These are phyloP conservation scores for Scedosporium apiospermum DNA, from an alignment of 2,329 filamentous ascomycete genomes.

Conservation along the genomic window DNA sequence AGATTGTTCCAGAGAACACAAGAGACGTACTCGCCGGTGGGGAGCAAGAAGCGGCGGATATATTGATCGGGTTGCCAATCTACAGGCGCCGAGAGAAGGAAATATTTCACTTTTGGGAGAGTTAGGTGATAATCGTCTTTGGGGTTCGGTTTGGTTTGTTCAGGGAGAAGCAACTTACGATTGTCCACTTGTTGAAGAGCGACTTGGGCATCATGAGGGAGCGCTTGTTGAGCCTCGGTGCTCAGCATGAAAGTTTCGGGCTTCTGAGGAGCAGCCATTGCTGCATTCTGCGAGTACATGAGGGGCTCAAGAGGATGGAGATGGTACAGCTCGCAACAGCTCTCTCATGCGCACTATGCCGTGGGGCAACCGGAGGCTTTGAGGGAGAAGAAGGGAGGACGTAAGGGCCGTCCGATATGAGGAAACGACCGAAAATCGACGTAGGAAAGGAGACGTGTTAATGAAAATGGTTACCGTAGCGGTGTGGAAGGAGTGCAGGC, in stretches of 20 bases:
- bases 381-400: not conserved
- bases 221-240: conserved; percentile 89
- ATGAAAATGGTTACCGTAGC: too few species aligned
- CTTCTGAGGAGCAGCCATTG: conserved; percentile 88
- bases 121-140: conserved; percentile 14
- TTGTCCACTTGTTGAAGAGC: conserved; percentile 98
- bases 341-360: not conserved
- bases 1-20: conserved; percentile 99
- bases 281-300: conserved; percentile 77
- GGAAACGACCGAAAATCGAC: not conserved
- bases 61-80: conserved; percentile 97
- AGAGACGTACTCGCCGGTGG: conserved; percentile 97
- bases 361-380: not conserved
- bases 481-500: not conserved
- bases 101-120: conserved; percentile 79
- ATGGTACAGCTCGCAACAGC: not conserved
- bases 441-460: not conserved
- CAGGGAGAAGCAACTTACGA: conserved; percentile 47
- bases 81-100: conserved; percentile 95
- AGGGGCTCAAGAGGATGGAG: conserved; percentile 15
- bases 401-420: not conserved
- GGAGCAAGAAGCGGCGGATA: conserved; percentile 88
- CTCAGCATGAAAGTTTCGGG: conserved; percentile 99
- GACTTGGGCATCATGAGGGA: conserved; percentile 93
- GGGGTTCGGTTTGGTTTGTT: not conserved